Conservation (phyloP, 257 asterid species). For the Datura wrightii region DNA sequence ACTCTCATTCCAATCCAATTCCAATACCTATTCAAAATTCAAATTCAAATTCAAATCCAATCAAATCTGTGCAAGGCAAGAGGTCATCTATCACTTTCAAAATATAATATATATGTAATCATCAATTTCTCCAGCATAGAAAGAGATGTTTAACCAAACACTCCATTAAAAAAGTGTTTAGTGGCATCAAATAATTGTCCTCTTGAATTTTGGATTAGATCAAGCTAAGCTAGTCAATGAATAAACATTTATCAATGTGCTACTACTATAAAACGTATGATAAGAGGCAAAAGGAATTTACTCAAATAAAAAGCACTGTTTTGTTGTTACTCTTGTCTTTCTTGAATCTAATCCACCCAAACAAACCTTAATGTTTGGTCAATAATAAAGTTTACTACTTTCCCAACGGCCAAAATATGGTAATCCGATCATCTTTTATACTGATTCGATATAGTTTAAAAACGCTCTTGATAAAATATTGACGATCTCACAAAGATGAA, state of each 20-base stretch:
- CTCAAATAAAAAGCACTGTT: background rate
- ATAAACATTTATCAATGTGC: constrained; percentile 8
- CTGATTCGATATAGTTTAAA: background rate
- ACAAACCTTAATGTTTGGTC: background rate
- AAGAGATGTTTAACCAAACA: constrained; percentile 49
- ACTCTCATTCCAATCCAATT: background rate
- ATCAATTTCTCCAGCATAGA: constrained; percentile 28
- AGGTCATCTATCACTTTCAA: constrained; percentile 40
- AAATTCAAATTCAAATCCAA: background rate
- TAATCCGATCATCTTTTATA: background rate
- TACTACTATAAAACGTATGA: background rate
- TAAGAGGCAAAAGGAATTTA: constrained; percentile 4
- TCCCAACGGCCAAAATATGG: background rate
- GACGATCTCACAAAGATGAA: background rate
- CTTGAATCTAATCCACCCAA: background rate
- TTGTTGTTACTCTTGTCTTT: background rate
- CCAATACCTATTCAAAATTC: background rate
- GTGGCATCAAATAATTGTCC: background rate
- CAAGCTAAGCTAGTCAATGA: constrained; percentile 34
- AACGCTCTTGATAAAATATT: accelerated
- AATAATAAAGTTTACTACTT: background rate
- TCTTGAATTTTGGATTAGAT: constrained; percentile 21
- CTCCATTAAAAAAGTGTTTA: constrained; percentile 31
- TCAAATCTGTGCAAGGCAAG: constrained; percentile 36
- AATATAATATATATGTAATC: constrained; percentile 1